phyloP scores from a whole-genome alignment of 1,139 yeast genomes.

The Scheffersomyces titani region DNA sequence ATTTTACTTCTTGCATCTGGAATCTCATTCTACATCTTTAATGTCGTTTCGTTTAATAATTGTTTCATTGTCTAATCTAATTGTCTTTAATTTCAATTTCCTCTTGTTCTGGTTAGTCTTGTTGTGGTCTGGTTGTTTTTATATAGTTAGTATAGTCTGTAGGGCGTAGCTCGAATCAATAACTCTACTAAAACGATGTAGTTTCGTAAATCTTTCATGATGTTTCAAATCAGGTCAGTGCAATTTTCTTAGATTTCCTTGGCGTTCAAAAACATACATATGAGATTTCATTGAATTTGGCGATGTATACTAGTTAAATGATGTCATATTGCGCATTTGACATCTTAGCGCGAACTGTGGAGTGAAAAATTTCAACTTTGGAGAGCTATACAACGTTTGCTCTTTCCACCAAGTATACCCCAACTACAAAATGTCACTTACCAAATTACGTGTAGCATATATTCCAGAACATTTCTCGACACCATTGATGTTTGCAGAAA shows the following conservation, averaged over 20 bases:
- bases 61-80: neutral
- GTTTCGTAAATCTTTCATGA: neutral
- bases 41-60: neutral
- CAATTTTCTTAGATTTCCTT: too few relatives aligned
- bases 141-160: neutral
- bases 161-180: neutral
- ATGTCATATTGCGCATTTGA: neutral
- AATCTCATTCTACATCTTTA: neutral
- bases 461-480: conserved; percentile 93
- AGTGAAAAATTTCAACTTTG: neutral
- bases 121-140: neutral
- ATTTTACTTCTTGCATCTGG: neutral
- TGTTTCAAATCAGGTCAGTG: too few relatives aligned
- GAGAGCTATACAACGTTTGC: neutral
- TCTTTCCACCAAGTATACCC: neutral
- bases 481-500: conserved; percentile 73
- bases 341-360: neutral
- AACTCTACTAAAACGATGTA: neutral
- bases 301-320: neutral
- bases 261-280: too few relatives aligned
- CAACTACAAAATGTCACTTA: neutral
- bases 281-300: neutral
- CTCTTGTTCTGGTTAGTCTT: neutral
- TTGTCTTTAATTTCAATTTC: neutral
- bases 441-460: conserved; percentile 62